A percentile compares a stretch with the other conserved stretches of the same genome.
Conservation (phyloP, 176 grass and related monocot species). For the Themeda triandra region DNA sequence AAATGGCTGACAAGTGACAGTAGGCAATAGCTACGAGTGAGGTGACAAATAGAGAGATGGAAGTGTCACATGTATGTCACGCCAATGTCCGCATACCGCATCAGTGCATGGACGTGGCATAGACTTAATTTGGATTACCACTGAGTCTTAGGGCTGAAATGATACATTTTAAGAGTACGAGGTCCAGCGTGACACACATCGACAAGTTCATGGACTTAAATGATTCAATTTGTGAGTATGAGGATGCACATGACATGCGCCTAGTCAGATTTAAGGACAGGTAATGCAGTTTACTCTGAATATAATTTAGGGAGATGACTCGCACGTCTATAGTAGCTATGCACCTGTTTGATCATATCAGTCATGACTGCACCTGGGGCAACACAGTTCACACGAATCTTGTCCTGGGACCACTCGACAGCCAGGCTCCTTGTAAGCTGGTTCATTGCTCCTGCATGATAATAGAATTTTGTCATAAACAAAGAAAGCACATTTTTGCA, state of each 20-base stretch:
- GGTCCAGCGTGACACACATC: too few relatives aligned
- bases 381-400: conserved; percentile 37
- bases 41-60: too few relatives aligned
- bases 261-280: not conserved
- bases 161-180: too few relatives aligned
- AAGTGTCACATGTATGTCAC: too few relatives aligned
- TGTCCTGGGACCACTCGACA: conserved; percentile 32
- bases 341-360: not conserved
- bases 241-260: not conserved
- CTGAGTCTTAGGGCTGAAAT: too few relatives aligned
- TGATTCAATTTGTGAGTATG: not conserved
- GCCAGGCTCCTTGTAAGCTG: conserved; percentile 49
- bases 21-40: too few relatives aligned
- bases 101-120: too few relatives aligned
- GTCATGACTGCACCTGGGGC: conserved; percentile 10
- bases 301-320: not conserved
- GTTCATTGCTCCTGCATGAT: conserved; percentile 18
- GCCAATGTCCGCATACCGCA: too few relatives aligned
- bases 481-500: not conserved
- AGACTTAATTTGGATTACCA: too few relatives aligned
- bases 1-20: too few relatives aligned
- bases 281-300: not conserved
- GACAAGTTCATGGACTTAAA: not conserved
- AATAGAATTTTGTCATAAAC: not conserved
- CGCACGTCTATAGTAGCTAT: not conserved